Conservation (phyloP, 176 grass and related monocot species). For the Urochloa ruziziensis region DNA sequence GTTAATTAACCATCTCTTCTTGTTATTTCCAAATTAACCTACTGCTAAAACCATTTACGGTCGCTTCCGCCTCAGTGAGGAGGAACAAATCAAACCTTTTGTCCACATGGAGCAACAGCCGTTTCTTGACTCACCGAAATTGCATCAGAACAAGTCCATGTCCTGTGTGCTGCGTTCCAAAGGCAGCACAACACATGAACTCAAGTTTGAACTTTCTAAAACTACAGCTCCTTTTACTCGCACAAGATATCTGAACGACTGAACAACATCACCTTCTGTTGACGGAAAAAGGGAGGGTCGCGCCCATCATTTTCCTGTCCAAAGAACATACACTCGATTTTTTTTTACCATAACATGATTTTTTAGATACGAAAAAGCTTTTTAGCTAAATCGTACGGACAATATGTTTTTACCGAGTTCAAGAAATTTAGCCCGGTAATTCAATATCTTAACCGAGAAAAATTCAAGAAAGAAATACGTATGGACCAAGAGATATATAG, state of each 20-base stretch:
- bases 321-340: too few species aligned
- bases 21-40: too few species aligned
- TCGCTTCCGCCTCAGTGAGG: background rate
- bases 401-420: too few species aligned
- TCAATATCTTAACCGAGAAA: too few species aligned
- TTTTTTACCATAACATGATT: too few species aligned
- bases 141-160: background rate
- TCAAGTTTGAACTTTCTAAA: background rate
- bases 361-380: too few species aligned
- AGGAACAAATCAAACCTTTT: background rate
- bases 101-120: background rate
- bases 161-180: background rate
- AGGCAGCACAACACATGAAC: background rate
- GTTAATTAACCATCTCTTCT: too few species aligned
- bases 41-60: background rate
- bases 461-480: too few species aligned
- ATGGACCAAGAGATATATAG: too few species aligned
- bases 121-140: background rate
- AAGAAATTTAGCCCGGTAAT: too few species aligned
- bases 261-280: background rate
- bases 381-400: too few species aligned
- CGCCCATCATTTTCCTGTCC: background rate
- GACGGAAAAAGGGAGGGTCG: background rate
- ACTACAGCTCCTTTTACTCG: background rate
- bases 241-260: background rate